These are phyloP conservation scores for Fusarium pseudocircinatum DNA, from an alignment of 2,329 filamentous ascomycete genomes.

Conservation along the genomic window DNA sequence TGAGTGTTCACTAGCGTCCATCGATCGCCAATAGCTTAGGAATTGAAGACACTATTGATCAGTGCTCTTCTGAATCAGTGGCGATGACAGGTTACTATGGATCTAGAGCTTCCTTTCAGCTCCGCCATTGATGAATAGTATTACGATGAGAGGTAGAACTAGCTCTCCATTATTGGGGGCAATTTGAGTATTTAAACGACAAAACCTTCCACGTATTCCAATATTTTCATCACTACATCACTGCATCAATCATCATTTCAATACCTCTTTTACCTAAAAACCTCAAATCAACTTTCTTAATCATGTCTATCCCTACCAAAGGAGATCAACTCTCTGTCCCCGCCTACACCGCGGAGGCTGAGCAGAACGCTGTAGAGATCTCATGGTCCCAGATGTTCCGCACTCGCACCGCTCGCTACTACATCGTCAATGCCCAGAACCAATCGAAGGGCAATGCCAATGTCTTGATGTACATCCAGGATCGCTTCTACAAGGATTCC, in stretches of 20 bases:
- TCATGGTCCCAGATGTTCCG: constrained; percentile 22
- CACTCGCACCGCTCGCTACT: constrained; percentile 21
- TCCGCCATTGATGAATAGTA: not conserved
- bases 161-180: rapidly evolving
- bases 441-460: constrained; percentile 14
- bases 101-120: not conserved
- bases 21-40: not conserved
- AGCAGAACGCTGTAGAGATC: constrained; percentile 15
- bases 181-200: not conserved
- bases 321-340: constrained; percentile 18
- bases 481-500: constrained; percentile 20
- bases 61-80: not conserved
- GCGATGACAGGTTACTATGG: no score
- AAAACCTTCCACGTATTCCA: rapidly evolving
- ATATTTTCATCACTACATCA: no score
- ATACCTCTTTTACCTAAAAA: no score
- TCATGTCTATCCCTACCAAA: constrained; percentile 23
- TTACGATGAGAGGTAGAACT: not conserved
- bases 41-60: not conserved
- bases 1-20: not conserved
- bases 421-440: constrained; percentile 22
- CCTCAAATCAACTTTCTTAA: not conserved
- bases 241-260: no score
- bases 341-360: constrained; percentile 14
- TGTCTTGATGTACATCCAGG: constrained; percentile 27